These are phyloP conservation scores for Acanthamoeba lenticulata DNA, from an alignment of 208 protist species.

Conservation along the genomic window DNA sequence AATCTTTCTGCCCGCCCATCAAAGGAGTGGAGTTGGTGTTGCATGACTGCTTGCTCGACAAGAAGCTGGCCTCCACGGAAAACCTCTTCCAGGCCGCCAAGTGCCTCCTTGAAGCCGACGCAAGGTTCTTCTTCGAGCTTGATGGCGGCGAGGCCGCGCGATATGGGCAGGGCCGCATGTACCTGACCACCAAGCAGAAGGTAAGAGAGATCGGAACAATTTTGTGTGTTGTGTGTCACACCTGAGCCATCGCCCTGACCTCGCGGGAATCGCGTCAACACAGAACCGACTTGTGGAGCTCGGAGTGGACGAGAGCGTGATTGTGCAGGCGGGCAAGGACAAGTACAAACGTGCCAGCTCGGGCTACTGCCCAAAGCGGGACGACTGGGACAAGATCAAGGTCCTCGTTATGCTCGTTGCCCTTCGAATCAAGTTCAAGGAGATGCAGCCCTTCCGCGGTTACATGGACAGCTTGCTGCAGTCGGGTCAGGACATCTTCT, in stretches of 20 bases:
- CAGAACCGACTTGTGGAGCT: background rate
- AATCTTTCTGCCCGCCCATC: background rate
- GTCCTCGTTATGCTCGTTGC: background rate
- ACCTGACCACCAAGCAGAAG: background rate
- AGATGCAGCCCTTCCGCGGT: background rate
- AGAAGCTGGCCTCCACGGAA: background rate
- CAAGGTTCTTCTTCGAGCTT: conserved; percentile 2
- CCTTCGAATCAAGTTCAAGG: conserved; percentile 5
- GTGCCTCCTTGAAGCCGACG: background rate
- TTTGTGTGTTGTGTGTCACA: background rate
- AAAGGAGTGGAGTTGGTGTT: background rate
- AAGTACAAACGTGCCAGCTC: background rate
- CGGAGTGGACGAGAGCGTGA: background rate
- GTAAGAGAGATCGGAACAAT: background rate
- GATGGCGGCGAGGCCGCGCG: background rate
- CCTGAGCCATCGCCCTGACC: background rate
- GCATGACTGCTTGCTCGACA: background rate
- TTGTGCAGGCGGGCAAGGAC: background rate
- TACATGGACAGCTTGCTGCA: conserved; percentile 25
- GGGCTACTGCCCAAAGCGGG: background rate
- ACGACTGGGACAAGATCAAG: background rate
- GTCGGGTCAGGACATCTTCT: conserved; percentile 10
- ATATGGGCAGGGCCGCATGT: background rate
- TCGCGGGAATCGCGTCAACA: background rate
- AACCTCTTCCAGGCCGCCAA: conserved; percentile 18